Evolutionary conservation across 257 asterid genomes (phyloP).

Genomic region (Gentiana macrophylla): DNA sequence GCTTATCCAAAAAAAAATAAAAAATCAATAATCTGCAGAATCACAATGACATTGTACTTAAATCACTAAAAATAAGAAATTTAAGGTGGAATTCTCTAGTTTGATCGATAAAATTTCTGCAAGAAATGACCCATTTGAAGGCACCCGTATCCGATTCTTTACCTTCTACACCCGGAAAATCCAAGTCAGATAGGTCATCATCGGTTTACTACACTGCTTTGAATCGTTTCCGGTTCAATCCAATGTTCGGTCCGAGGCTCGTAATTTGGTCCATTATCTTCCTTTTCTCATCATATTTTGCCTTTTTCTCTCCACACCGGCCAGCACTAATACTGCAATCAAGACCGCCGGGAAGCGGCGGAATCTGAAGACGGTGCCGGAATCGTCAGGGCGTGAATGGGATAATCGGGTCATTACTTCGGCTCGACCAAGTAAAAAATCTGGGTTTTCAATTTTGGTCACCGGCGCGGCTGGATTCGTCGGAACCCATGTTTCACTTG

Average conservation of each 20-base stretch:
- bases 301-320: conserved; percentile 31
- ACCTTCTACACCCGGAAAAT: conserved; percentile 57
- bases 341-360: no score
- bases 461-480: conserved; percentile 87
- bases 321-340: neutral
- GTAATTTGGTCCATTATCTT: conserved; percentile 45
- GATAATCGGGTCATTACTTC: conserved; percentile 45
- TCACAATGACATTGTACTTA: no score
- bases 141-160: conserved; percentile 47
- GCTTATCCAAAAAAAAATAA: no score
- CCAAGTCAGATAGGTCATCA: conserved; percentile 36
- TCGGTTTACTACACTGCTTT: conserved; percentile 27
- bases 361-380: conserved; percentile 10
- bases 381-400: no score
- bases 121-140: conserved; percentile 51
- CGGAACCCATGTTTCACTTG: conserved; percentile 53
- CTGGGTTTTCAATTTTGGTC: conserved; percentile 49
- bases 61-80: no score
- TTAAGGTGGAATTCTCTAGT: no score
- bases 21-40: no score
- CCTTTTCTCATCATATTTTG: conserved; percentile 36
- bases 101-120: no score
- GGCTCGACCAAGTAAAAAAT: conserved; percentile 39
- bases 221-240: conserved; percentile 51
- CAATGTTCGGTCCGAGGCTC: no score